Evolutionary conservation across 2,329 filamentous ascomycete genomes (phyloP).

Genomic region (Claviceps paspali): DNA sequence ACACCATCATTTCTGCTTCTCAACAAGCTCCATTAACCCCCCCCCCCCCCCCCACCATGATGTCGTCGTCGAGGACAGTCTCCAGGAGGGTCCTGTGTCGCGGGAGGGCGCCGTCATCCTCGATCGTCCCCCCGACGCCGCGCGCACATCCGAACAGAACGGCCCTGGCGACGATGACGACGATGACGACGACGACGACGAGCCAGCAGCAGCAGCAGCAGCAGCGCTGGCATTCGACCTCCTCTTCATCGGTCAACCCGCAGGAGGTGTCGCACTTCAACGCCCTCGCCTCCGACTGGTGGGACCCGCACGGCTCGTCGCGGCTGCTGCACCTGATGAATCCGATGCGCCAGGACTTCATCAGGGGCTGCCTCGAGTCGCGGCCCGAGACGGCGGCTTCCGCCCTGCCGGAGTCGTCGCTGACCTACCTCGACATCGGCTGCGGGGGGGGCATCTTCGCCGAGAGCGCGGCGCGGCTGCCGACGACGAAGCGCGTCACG

Average conservation of each 20-base stretch:
- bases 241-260: conserved; percentile 64
- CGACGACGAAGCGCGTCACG: conserved; percentile 47
- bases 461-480: conserved; percentile 62
- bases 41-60: too few relatives aligned
- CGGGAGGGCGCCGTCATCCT: not conserved
- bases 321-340: conserved; percentile 96
- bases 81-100: conserved; percentile 2
- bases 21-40: too few relatives aligned
- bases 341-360: conserved; percentile 87
- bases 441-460: conserved; percentile 96
- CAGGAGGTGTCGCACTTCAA: conserved; percentile 91
- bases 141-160: not conserved
- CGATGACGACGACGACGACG: too few relatives aligned
- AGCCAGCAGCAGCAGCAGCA: conserved; percentile 4
- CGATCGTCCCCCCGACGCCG: too few relatives aligned
- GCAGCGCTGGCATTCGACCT: conserved; percentile 15
- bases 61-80: not conserved
- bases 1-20: too few relatives aligned
- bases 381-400: conserved; percentile 25
- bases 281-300: conserved; percentile 84
- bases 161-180: not conserved
- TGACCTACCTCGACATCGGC: conserved; percentile 77
- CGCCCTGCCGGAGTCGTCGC: conserved; percentile 13
- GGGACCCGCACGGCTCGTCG: conserved; percentile 88
- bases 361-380: conserved; percentile 51